These are phyloP conservation scores for Boletales sp. DNA, from an alignment of 768 basidiomycete genomes.

Conservation along the genomic window DNA sequence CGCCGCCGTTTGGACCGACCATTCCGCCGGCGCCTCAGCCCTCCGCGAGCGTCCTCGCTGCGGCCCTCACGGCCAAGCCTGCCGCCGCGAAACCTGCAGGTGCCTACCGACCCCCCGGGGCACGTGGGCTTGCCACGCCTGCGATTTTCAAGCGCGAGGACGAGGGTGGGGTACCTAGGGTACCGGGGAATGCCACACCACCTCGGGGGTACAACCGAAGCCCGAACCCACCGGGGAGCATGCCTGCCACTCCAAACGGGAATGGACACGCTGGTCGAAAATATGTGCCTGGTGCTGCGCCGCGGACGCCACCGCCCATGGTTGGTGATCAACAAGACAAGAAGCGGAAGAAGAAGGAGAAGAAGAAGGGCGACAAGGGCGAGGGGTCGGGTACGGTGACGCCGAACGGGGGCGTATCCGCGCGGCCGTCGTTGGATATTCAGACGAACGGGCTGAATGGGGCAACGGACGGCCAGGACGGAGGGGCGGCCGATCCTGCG, in stretches of 20 bases:
- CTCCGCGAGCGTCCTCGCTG: constrained; percentile 49
- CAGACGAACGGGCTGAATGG: constrained; percentile 25
- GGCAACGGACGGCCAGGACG: constrained; percentile 15
- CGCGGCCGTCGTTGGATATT: constrained; percentile 36
- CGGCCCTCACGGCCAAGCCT: constrained; percentile 51
- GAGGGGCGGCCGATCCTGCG: constrained; percentile 3
- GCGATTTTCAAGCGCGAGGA: constrained; percentile 90
- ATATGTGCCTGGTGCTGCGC: constrained; percentile 71
- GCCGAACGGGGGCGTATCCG: constrained; percentile 24
- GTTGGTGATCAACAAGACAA: constrained; percentile 32
- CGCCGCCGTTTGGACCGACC: constrained; percentile 60
- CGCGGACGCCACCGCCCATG: constrained; percentile 44
- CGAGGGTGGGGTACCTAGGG: constrained; percentile 65
- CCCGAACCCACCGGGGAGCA: constrained; percentile 50
- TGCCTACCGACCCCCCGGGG: constrained; percentile 92
- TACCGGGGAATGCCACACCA: constrained; percentile 61
- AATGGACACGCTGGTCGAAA: constrained; percentile 28
- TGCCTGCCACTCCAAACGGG: constrained; percentile 32
- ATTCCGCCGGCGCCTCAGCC: constrained; percentile 71
- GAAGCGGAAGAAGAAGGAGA: constrained; percentile 53
- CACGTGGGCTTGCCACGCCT: constrained; percentile 84
- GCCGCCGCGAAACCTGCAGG: constrained; percentile 66
- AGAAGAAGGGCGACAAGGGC: constrained; percentile 45
- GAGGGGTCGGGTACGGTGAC: constrained; percentile 29
- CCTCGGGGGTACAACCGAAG: constrained; percentile 58